These are phyloP conservation scores for Ophiostoma pallidulum DNA, from an alignment of 2,329 filamentous ascomycete genomes.

Conservation along the genomic window DNA sequence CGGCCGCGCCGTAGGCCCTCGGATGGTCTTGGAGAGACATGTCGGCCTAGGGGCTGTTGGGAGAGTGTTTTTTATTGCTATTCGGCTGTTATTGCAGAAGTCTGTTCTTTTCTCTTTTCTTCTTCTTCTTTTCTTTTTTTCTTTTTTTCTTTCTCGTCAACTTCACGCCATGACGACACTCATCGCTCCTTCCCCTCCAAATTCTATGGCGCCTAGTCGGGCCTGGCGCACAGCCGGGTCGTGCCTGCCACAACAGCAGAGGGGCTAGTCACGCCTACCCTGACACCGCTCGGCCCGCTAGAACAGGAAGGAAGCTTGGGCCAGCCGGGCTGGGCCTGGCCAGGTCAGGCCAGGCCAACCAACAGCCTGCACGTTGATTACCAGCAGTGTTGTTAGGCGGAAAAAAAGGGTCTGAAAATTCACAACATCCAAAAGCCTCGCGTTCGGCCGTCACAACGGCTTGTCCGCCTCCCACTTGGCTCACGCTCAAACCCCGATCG, in stretches of 20 bases:
- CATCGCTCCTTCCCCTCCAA: conserved; percentile 2
- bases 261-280: not conserved
- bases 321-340: conserved; percentile 7
- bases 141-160: not conserved
- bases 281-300: not conserved
- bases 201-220: not conserved
- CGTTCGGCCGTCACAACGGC: no score
- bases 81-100: not conserved
- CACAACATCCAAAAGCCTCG: no score
- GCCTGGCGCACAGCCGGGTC: not conserved
- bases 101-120: not conserved
- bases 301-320: conserved; percentile 6
- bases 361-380: not conserved
- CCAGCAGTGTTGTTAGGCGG: not conserved
- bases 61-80: conserved; percentile 1
- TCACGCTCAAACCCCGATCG: not conserved
- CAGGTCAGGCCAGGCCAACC: not conserved
- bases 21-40: conserved; percentile 56
- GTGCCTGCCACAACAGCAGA: not conserved
- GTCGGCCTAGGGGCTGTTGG: not conserved
- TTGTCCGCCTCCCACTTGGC: no score
- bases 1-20: conserved; percentile 54
- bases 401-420: no score
- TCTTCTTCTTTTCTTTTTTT: not conserved
- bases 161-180: conserved; percentile 9